A percentile compares a stretch with the other conserved stretches of the same genome.
Conservation (phyloP, 805 yeast genomes). For the Cyberlindnera americana region DNA sequence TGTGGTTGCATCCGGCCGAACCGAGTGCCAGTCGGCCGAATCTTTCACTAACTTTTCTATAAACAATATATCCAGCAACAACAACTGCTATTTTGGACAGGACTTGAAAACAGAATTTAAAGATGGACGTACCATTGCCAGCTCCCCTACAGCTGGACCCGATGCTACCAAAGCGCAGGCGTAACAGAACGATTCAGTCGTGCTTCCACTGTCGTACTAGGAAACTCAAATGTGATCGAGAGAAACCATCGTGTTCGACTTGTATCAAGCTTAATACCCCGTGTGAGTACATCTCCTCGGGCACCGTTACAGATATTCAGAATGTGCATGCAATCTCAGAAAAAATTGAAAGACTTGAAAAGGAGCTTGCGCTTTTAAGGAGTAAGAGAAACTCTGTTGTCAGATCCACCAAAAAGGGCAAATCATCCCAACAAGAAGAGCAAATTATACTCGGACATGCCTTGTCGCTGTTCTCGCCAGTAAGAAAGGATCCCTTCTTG, state of each 20-base stretch:
- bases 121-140: neutral
- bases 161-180: conserved; percentile 12
- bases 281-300: conserved; percentile 10
- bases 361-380: conserved; percentile 11
- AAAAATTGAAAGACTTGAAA: conserved; percentile 13
- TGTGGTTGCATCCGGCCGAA: conserved; percentile 4
- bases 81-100: too few species aligned
- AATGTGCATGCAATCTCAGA: conserved; percentile 12
- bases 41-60: too few species aligned
- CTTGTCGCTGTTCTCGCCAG: conserved; percentile 9
- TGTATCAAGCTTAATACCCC: conserved; percentile 6
- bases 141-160: conserved; percentile 4
- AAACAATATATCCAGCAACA: too few species aligned
- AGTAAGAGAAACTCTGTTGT: conserved; percentile 6
- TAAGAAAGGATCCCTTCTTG: conserved; percentile 7
- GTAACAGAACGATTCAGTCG: conserved; percentile 15
- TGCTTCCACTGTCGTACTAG: conserved; percentile 15
- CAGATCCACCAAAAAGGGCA: conserved; percentile 3
- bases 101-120: too few species aligned
- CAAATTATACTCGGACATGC: conserved; percentile 9
- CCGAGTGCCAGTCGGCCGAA: neutral
- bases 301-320: conserved; percentile 7
- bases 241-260: conserved; percentile 11
- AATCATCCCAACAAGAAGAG: conserved; percentile 6
- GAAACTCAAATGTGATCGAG: conserved; percentile 12